Base-by-base conservation (phyloP, 2,329 filamentous ascomycete species). In the Ophiognomonia clavigignenti-juglandacearum region DNA sequence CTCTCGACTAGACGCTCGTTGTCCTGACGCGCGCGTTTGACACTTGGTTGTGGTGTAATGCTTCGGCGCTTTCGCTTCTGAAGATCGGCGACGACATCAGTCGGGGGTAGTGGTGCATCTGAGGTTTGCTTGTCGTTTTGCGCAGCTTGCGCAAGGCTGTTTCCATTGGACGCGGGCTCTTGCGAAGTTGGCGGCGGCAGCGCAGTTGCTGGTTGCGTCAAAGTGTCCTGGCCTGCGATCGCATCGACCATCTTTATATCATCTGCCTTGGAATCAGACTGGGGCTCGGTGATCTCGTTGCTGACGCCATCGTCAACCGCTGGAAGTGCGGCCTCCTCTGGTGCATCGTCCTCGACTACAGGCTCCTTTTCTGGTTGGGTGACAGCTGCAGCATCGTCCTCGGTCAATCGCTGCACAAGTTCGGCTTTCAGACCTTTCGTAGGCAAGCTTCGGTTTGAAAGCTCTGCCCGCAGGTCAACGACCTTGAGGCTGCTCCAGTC, bases 341-440 rank as follows among this genome's bases (percentile, higher is more conserved):
- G 50, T 39, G 56, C 58, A 32, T 57, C 50, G 10, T 48, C 35
- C 20, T 52, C 50, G 51, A 27, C 13, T 36, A 35, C 16, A 27
- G 41, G 20, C 38, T 46, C 43, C 37, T 43, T 52, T 18, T 56
- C 47, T 38, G 46, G 35, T 50, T 50, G 31, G 34, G 45, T n/a
- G n/a, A n/a, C 45, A 20, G 49, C 24, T 18, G 54, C 48, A 10
- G 49, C 42, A 16, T 50, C 52, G 13, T 52, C 43, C 44, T 61
- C 58, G 13, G 48, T 61, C 38, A 92, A 67, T 50, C 84, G 79
- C 51, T 83, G 77, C 47, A 91, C 74, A 39, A 90, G 77, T 50
- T 85, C 86, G 20, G 82, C 75, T 62, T 90, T 87, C 43, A 89
- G 73, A 8, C 87, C 87, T 20, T 78, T 78, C 52, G 82, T 77